Percentiles rank a stretch among this genome's conserved stretches.
Evolutionary conservation across 176 grass and related monocot species (phyloP).

Genomic region (Phoenix roebelenii): DNA sequence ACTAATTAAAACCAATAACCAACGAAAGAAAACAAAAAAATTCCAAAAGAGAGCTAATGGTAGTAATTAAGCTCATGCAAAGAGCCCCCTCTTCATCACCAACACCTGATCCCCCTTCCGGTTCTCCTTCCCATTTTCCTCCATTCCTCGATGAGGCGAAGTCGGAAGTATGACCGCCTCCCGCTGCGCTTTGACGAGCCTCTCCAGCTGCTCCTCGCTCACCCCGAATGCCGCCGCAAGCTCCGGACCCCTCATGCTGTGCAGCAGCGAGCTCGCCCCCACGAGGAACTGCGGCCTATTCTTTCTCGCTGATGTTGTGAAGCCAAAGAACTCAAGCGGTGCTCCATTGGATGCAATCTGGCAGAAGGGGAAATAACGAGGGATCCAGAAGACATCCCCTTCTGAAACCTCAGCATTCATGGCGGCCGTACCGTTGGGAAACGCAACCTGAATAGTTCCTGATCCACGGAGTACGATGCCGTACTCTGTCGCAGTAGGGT

Average conservation of each 20-base stretch:
- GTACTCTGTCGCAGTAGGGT: conserved; percentile 6
- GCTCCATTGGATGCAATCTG: background rate
- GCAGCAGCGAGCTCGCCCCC: no score
- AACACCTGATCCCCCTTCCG: background rate
- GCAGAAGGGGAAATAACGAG: conserved; percentile 10
- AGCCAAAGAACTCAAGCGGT: background rate
- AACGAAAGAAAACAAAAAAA: no score
- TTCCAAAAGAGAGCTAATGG: no score
- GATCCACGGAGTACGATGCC: conserved; percentile 5
- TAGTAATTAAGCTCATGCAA: background rate
- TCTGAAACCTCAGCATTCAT: conserved; percentile 1
- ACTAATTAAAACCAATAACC: no score
- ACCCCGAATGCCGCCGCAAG: conserved; percentile 5
- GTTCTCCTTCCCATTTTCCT: background rate
- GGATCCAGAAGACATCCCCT: conserved; percentile 10
- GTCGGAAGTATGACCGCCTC: conserved; percentile 8
- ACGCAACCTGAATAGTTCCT: conserved; percentile 1
- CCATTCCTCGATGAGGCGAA: background rate
- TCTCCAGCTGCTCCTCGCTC: background rate
- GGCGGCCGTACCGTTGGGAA: background rate
- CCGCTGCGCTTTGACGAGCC: conserved; percentile 1
- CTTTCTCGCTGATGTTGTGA: no score
- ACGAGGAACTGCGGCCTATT: no score
- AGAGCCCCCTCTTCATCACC: background rate
- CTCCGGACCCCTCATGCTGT: conserved; percentile 3